Conservation (phyloP, 1,284 basidiomycete species). For the Puccinia polysora region DNA sequence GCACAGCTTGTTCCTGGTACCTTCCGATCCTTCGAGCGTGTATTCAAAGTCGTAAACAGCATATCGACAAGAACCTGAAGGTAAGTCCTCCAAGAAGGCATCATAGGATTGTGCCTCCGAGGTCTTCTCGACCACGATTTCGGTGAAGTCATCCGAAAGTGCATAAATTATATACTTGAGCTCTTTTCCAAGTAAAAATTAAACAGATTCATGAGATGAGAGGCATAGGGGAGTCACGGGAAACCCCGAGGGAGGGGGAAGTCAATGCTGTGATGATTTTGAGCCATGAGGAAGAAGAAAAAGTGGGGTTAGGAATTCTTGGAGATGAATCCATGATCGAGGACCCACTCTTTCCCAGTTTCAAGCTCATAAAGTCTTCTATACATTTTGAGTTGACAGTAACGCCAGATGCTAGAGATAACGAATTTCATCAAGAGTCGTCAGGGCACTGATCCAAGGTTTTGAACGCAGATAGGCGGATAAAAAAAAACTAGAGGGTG, state of each 20-base stretch:
- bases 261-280: background rate
- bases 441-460: no score
- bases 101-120: constrained; percentile 63
- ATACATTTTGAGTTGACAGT: constrained; percentile 63
- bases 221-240: background rate
- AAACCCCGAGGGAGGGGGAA: background rate
- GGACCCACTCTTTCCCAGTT: constrained; percentile 65
- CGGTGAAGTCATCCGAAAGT: constrained; percentile 63
- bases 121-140: constrained; percentile 71
- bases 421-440: no score
- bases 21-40: constrained; percentile 63
- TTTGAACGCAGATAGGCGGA: no score
- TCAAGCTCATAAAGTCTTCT: constrained; percentile 67
- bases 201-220: background rate
- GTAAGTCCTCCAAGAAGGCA: constrained; percentile 70
- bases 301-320: background rate
- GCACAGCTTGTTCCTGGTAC: constrained; percentile 82
- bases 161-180: constrained; percentile 81
- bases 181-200: constrained; percentile 50
- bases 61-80: constrained; percentile 73
- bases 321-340: background rate
- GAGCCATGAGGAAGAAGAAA: background rate
- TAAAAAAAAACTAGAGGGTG: no score
- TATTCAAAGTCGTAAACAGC: constrained; percentile 90
- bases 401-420: constrained; percentile 80